These are phyloP conservation scores for Talaromyces sp. DNA, from an alignment of 2,329 filamentous ascomycete genomes.

Conservation along the genomic window DNA sequence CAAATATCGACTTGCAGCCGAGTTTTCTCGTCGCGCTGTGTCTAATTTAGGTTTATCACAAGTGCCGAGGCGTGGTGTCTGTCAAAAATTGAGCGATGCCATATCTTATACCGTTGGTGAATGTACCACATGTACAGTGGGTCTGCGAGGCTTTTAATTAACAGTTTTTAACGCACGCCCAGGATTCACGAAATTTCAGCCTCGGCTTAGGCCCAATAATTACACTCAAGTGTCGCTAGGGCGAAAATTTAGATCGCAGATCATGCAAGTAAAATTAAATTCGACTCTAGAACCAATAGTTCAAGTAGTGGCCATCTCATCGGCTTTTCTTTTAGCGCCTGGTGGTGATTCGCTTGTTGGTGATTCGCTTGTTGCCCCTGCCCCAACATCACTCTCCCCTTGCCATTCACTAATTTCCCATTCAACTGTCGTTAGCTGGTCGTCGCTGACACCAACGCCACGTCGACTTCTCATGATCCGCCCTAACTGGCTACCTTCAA, in stretches of 20 bases:
- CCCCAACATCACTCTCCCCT: constrained; percentile 29
- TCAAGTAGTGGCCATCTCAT: background rate
- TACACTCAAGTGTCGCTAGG: background rate
- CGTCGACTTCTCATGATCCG: constrained; percentile 56
- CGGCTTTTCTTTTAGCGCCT: constrained; percentile 8
- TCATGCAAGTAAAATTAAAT: background rate
- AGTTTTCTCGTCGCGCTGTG: background rate
- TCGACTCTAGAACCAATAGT: background rate
- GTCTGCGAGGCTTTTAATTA: background rate
- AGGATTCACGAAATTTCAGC: background rate
- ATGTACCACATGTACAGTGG: background rate
- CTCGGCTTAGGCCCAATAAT: background rate
- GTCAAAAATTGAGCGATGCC: background rate
- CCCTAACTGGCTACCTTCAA: constrained; percentile 69
- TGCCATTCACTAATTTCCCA: constrained; percentile 81
- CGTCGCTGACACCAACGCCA: constrained; percentile 55
- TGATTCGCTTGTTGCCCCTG: background rate
- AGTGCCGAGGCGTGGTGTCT: background rate
- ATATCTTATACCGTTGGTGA: background rate
- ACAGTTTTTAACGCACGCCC: too few species aligned
- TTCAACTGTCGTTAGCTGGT: constrained; percentile 63
- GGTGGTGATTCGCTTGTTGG: background rate
- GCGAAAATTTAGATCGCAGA: background rate
- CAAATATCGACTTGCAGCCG: background rate
- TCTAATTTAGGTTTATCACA: background rate